These are phyloP conservation scores for Venturia nashicola DNA, from an alignment of 2,329 filamentous ascomycete species.

Conservation along the genomic window DNA sequence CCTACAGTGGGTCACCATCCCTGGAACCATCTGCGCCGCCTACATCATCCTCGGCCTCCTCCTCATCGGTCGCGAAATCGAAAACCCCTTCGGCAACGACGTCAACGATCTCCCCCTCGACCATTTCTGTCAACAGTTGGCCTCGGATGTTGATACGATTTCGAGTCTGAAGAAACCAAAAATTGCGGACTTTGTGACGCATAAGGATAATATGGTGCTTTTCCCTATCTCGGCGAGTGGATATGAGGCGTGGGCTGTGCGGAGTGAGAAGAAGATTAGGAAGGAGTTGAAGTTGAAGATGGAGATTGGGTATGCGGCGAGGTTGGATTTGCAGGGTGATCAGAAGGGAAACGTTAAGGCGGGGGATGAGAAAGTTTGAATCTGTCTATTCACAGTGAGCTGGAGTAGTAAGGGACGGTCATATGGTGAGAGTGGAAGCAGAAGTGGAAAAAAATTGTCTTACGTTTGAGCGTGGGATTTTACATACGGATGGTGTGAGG, in stretches of 20 bases:
- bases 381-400: background rate
- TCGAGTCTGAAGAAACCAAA: slow-evolving; percentile 39
- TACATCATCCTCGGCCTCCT: slow-evolving; percentile 76
- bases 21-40: slow-evolving; percentile 50
- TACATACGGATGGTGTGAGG: background rate
- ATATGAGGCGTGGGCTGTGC: slow-evolving; percentile 4
- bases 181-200: slow-evolving; percentile 38
- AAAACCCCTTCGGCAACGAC: slow-evolving; percentile 74
- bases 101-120: slow-evolving; percentile 74
- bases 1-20: slow-evolving; percentile 65
- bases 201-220: slow-evolving; percentile 39
- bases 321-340: slow-evolving; percentile 2
- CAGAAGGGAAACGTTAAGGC: background rate
- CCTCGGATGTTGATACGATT: slow-evolving; percentile 62
- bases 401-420: background rate
- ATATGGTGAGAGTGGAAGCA: background rate
- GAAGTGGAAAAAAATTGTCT: background rate
- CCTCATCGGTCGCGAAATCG: slow-evolving; percentile 67
- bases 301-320: slow-evolving; percentile 7
- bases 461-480: background rate
- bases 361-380: background rate
- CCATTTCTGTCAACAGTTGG: slow-evolving; percentile 64
- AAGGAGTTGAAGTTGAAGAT: slow-evolving; percentile 9
- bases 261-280: slow-evolving; percentile 6
- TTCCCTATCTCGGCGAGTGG: slow-evolving; percentile 36